A percentile compares a stretch with the other conserved stretches of the same genome.
Evolutionary conservation across 441 rosid species (phyloP).

Genomic region (Brassica hybrid): DNA sequence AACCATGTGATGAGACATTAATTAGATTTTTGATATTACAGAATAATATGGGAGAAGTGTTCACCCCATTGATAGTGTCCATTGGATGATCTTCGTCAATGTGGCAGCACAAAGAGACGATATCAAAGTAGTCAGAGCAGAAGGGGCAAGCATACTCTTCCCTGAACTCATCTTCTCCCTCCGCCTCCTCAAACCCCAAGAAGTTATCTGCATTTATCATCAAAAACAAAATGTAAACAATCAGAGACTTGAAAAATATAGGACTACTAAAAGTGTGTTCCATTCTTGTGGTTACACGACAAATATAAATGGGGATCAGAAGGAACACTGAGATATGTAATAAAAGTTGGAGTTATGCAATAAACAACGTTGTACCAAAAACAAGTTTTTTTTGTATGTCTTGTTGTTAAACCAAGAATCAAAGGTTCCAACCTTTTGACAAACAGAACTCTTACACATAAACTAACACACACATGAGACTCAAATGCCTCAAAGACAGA

Average conservation of each 20-base stretch:
- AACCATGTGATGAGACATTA: not conserved
- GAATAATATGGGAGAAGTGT: not conserved
- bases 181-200: slow-evolving; percentile 86
- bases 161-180: slow-evolving; percentile 83
- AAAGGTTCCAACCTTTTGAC: slow-evolving; percentile 27
- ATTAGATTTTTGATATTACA: not conserved
- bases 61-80: slow-evolving; percentile 88
- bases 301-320: not conserved
- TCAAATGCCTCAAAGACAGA: not conserved
- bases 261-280: not conserved
- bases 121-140: slow-evolving; percentile 85
- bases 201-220: slow-evolving; percentile 63
- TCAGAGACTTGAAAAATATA: not conserved
- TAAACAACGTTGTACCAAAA: slow-evolving; percentile 4
- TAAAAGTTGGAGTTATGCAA: not conserved
- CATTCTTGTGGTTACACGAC: not conserved
- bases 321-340: not conserved
- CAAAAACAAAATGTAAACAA: not conserved
- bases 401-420: slow-evolving; percentile 25
- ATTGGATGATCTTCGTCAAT: slow-evolving; percentile 85
- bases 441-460: not conserved
- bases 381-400: slow-evolving; percentile 3
- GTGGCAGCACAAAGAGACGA: slow-evolving; percentile 89
- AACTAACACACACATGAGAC: not conserved
- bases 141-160: slow-evolving; percentile 97